Evolutionary conservation across 2,329 filamentous ascomycete species (phyloP), one percentile per base, ranked within the genome.

Genomic region (Aspergillus ruber): DNA sequence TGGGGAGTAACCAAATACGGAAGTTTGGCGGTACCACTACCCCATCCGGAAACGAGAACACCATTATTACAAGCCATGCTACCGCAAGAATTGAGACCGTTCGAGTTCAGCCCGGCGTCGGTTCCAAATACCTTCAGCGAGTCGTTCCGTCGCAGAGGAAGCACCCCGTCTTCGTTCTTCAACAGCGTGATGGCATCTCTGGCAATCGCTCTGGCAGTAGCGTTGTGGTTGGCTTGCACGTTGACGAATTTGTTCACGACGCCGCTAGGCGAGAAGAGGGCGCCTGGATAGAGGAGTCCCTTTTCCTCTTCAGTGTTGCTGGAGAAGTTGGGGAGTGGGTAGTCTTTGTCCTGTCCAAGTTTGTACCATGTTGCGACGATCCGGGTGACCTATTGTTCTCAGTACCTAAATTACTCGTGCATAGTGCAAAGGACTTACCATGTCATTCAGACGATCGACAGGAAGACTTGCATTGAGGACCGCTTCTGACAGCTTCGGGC

Each of bases 41-140:
- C 88, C 87, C 88, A 91, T 9, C 81, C 82, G 82, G 90, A 88
- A 35, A 81, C 86, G 2, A 90, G 71, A 0, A 83, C 83, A 6
- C 83, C 84, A 50, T 81, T 80, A 60, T 87, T 80, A 63, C 84
- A 88, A 33, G 79, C 82, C 57, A 82, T 79, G 53, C 88, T 82
- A 0, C 67, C 65, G 58, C 85, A 89, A 21, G 79, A 76, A 56
- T 89, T 89, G 36, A 83, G 74, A 0, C 85, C 85, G 52, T 71
- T 74, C 42, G 78, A 57, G 59, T 80, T 78, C 18, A 71, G 68
- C 35, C 76, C 73, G 1, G 76, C 77, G 58, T 78, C 76, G 1
- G 71, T 73, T 5, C 78, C 74, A 49, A 76, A 75, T 0, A 77
- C 53, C 20, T 73, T 74, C 15, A 74, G 58, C 0, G 62, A 57